Percentiles rank a stretch among this genome's conserved stretches.
Evolutionary conservation across 495 filamentous ascomycete species (phyloP).

Genomic region (Tetracladium setigerum): DNA sequence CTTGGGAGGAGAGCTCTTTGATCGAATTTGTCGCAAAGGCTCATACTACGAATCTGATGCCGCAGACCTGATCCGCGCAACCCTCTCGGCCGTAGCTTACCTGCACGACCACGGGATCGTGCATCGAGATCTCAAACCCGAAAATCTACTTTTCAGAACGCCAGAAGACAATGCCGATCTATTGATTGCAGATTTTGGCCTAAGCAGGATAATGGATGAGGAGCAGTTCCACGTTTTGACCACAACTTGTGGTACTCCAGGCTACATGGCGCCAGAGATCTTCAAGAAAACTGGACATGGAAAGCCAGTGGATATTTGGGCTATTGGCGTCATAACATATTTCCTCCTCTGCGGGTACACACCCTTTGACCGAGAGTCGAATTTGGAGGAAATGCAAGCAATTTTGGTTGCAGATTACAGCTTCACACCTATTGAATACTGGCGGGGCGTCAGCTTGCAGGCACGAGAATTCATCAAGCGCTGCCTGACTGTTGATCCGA

Average conservation of each 20-base stretch:
- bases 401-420: constrained; percentile 93
- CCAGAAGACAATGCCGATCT: constrained; percentile 79
- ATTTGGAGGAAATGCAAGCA: constrained; percentile 98
- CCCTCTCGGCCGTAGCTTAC: constrained; percentile 94
- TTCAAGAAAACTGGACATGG: constrained; percentile 84
- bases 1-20: constrained; percentile 93
- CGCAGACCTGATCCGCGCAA: constrained; percentile 88
- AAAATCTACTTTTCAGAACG: constrained; percentile 73
- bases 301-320: constrained; percentile 91
- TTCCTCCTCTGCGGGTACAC: constrained; percentile 98
- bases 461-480: constrained; percentile 85
- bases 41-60: constrained; percentile 97
- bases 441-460: constrained; percentile 79
- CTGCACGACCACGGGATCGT: constrained; percentile 98
- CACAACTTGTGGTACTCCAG: constrained; percentile 94
- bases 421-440: constrained; percentile 95
- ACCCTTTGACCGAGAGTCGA: constrained; percentile 93
- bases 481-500: constrained; percentile 85
- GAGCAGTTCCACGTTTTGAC: constrained; percentile 97
- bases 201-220: constrained; percentile 96
- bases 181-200: constrained; percentile 94
- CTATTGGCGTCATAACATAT: constrained; percentile 89
- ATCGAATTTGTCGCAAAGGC: constrained; percentile 96
- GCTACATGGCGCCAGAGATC: constrained; percentile 96
- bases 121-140: constrained; percentile 73